Evolutionary conservation across 768 basidiomycete species (phyloP), one percentile per base, ranked within the genome.

Genomic region (Trametes cubensis): DNA sequence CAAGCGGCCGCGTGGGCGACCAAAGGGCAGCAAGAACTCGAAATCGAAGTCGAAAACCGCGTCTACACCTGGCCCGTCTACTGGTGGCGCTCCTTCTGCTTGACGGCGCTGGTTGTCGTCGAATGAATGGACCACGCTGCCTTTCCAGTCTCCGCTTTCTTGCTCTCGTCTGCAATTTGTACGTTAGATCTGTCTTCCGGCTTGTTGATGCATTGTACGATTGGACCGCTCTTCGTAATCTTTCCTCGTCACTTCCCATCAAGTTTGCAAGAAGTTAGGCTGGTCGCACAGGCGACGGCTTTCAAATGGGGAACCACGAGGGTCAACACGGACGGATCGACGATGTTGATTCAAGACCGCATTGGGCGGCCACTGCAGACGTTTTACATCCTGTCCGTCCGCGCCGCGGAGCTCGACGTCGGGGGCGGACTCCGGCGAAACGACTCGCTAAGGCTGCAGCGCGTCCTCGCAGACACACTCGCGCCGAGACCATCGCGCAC

Each of bases 11-110:
- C 70, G 75, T 21, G 75, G 75, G 14, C 69, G 75, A 23, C 75
- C 74, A 44, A 75, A 75, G 63, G 75, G 75, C 23, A 74, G 73
- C 68, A 75, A 75, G 65, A 76, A 72, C 57, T 68, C 66, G 23
- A 73, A 70, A 60, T 52, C 62, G 44, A 69, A 70, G 61, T 26
- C 55, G 30, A 66, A 68, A 55, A 25, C 60, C 50, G 48, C 61
- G 58, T 61, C 60, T 6, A 47, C 66, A 6, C 48, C 66, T n/a
- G 52, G 30, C 23, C 53, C 61, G 4, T 21, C 48, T 5, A 30
- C 52, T 1, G 55, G 61, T 49, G 47, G 56, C 28, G 55, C 38
- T 13, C 55, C 45, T 13, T 46, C 51, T n/a, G 18, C 53, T 5
- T 53, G 34, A 50, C 17, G 51, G 18, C 28, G 11, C 52, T 30